These are phyloP conservation scores for Alternaria sp. DNA, from an alignment of 2,329 filamentous ascomycete species.

Conservation along the genomic window DNA sequence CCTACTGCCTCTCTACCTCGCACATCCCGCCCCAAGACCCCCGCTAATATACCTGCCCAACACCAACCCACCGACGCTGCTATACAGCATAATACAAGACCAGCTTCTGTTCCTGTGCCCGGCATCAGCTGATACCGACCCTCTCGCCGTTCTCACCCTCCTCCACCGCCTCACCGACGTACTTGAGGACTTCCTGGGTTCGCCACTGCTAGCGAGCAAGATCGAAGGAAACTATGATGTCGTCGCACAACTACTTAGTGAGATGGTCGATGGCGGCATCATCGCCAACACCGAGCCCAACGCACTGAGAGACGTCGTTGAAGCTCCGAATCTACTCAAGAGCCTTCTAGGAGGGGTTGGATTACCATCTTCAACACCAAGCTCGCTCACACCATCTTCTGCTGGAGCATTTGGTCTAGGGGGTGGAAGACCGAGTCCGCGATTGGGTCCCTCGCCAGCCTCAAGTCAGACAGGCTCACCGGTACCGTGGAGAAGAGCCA, in stretches of 20 bases:
- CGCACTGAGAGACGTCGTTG: conserved; percentile 87
- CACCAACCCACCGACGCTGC: conserved; percentile 83
- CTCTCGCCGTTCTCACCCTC: conserved; percentile 90
- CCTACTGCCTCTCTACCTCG: conserved; percentile 86
- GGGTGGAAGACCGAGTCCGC: conserved; percentile 32
- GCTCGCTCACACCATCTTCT: conserved; percentile 36
- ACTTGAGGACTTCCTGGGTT: conserved; percentile 91
- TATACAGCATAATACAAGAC: conserved; percentile 88
- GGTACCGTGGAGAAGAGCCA: conserved; percentile 89
- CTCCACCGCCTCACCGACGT: conserved; percentile 92
- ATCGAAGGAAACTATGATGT: conserved; percentile 93
- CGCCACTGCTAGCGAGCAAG: conserved; percentile 84
- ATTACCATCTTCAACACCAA: conserved; percentile 66
- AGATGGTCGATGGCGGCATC: conserved; percentile 96
- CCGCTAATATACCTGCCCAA: conserved; percentile 86
- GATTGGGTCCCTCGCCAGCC: conserved; percentile 33
- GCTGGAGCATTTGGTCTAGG: conserved; percentile 12
- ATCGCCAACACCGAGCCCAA: conserved; percentile 93
- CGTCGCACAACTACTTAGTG: conserved; percentile 87
- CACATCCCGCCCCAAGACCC: conserved; percentile 81
- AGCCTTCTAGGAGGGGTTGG: conserved; percentile 89
- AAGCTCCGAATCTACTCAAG: conserved; percentile 89
- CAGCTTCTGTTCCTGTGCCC: conserved; percentile 87
- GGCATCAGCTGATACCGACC: conserved; percentile 85
- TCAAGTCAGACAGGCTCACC: conserved; percentile 54